phyloP scores from a whole-genome alignment of 495 filamentous ascomycete species.

The Mytilinidion resinicola region DNA sequence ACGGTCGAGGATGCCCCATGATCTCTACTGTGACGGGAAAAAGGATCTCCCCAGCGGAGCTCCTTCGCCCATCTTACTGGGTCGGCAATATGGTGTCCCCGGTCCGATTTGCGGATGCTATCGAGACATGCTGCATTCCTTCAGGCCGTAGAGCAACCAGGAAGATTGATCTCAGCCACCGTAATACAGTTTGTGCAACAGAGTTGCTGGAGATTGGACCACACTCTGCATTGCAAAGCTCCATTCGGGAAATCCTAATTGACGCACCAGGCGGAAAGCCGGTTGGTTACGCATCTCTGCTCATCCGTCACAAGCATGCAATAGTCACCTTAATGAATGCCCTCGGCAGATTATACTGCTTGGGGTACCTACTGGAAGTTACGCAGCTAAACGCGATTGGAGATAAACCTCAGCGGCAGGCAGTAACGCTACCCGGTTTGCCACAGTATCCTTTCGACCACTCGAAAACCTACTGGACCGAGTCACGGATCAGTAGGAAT shows the following conservation, averaged over 20 bases:
- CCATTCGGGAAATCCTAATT: constrained; percentile 7
- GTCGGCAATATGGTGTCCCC: constrained; percentile 8
- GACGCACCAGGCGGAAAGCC: not conserved
- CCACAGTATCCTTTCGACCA: not conserved
- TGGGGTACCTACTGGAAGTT: not conserved
- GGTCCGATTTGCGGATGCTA: constrained; percentile 12
- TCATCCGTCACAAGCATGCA: not conserved
- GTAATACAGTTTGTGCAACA: not conserved
- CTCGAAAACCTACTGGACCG: not conserved
- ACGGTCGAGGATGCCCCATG: not conserved
- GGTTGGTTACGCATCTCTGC: not conserved
- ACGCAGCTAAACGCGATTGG: not conserved
- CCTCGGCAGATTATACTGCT: not conserved
- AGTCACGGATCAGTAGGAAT: not conserved
- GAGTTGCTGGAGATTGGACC: constrained; percentile 20
- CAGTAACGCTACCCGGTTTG: not conserved
- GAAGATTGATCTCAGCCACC: too few relatives aligned
- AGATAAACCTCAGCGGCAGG: too few relatives aligned
- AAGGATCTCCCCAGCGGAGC: not conserved
- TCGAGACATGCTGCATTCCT: not conserved
- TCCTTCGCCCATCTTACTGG: constrained; percentile 7
- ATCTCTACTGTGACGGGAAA: not conserved
- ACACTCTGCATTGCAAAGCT: constrained; percentile 9
- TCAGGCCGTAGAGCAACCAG: too few relatives aligned
- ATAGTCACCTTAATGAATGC: not conserved